Conservation (phyloP, 345 rosid species). For the Excoecaria cochinchinensis region DNA sequence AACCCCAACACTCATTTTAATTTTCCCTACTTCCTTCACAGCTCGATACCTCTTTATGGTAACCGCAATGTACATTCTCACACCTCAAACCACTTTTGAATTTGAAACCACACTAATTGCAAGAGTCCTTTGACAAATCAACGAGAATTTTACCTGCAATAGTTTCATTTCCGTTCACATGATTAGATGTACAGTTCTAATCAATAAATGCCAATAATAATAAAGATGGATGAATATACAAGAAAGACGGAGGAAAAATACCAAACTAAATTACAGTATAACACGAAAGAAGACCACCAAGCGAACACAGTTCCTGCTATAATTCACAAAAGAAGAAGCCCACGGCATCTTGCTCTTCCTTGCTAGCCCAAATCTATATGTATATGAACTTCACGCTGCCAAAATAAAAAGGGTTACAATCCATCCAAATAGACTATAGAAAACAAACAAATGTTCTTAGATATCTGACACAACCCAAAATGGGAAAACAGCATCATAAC, state of each 20-base stretch:
- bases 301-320: conserved; percentile 58
- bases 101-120: conserved; percentile 15
- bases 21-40: conserved; percentile 67
- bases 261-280: conserved; percentile 59
- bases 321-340: conserved; percentile 62
- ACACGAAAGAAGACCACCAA: conserved; percentile 74
- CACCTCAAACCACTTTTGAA: conserved; percentile 39
- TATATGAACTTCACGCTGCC: conserved; percentile 28
- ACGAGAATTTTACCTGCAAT: conserved; percentile 38
- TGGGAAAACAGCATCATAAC: neutral
- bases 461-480: neutral
- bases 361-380: conserved; percentile 18
- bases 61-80: conserved; percentile 78
- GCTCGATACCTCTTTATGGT: conserved; percentile 71
- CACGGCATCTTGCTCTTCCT: conserved; percentile 67
- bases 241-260: neutral
- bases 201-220: no score
- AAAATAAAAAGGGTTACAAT: conserved; percentile 6
- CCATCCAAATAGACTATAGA: neutral
- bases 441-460: conserved; percentile 2
- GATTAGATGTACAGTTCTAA: no score
- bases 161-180: conserved; percentile 17
- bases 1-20: conserved; percentile 77
- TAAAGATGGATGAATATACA: no score
- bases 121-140: conserved; percentile 20